Conservation (phyloP, 306 rosid genomes). For the Rosa multiflora region DNA sequence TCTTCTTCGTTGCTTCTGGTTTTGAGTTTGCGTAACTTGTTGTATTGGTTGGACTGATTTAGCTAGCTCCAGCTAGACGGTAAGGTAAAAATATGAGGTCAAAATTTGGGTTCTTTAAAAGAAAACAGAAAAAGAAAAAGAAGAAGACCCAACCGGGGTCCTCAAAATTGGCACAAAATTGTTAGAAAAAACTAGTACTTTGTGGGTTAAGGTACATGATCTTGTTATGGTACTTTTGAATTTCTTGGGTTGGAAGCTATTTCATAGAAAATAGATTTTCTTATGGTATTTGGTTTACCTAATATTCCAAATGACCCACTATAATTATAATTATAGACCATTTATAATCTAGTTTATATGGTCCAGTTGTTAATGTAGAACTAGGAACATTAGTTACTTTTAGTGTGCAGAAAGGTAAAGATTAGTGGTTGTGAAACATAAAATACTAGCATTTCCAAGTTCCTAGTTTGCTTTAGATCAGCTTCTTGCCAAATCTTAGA, state of each 20-base stretch:
- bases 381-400: not conserved
- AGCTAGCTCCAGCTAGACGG: not conserved
- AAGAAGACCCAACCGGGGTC: not conserved
- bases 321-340: not conserved
- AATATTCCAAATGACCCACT: conserved; percentile 3
- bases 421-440: not conserved
- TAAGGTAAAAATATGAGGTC: not conserved
- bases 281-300: conserved; percentile 2
- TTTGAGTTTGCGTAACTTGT: not conserved
- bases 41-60: conserved; percentile 3
- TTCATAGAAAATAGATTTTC: not conserved
- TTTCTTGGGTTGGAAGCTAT: conserved; percentile 4
- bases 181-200: not conserved
- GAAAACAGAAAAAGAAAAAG: not conserved
- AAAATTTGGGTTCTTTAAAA: not conserved
- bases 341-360: not conserved
- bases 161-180: not conserved
- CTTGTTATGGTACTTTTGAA: not conserved
- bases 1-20: not conserved
- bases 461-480: not conserved
- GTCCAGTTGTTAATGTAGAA: not conserved
- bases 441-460: not conserved
- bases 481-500: conserved; percentile 1
- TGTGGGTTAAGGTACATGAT: not conserved
- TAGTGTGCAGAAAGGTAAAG: not conserved